Percentiles rank a stretch among this genome's conserved stretches.
These are phyloP conservation scores for Helotiales sp. DNA, from an alignment of 2,329 filamentous ascomycete species.

Conservation along the genomic window DNA sequence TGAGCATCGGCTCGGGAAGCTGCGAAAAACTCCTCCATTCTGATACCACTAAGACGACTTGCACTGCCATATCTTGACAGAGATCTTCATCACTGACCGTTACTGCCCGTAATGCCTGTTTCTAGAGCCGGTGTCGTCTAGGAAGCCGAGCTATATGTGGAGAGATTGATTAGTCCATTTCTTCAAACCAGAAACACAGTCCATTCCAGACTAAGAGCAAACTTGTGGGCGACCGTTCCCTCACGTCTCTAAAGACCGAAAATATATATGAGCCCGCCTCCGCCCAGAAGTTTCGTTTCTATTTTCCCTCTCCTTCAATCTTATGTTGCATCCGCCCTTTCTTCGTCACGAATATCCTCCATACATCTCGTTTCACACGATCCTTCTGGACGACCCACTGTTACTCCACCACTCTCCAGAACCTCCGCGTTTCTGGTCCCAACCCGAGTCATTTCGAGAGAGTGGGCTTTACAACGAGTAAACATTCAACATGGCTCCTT, in stretches of 20 bases:
- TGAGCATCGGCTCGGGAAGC: slow-evolving; percentile 2
- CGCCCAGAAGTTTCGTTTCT: not conserved
- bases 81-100: slow-evolving; percentile 5
- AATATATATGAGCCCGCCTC: not conserved
- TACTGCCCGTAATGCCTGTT: not conserved
- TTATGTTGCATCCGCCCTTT: not conserved
- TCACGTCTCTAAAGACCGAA: not conserved
- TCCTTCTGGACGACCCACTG: slow-evolving; percentile 12
- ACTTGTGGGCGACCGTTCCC: not conserved
- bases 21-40: not conserved
- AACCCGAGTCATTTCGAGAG: not conserved
- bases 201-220: not conserved
- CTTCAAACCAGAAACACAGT: not conserved
- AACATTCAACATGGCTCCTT: slow-evolving; percentile 30
- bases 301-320: not conserved
- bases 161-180: not conserved
- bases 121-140: not conserved
- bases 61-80: not conserved
- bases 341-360: not conserved
- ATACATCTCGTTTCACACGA: slow-evolving; percentile 23
- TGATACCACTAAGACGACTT: not conserved
- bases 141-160: not conserved
- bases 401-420: slow-evolving; percentile 10
- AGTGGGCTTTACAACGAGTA: slow-evolving; percentile 4
- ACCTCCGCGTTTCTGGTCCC: slow-evolving; percentile 5